A percentile compares a stretch with the other conserved stretches of the same genome.
These are phyloP conservation scores for Podosphaera aphanis DNA, from an alignment of 2,329 filamentous ascomycete genomes.

Conservation along the genomic window DNA sequence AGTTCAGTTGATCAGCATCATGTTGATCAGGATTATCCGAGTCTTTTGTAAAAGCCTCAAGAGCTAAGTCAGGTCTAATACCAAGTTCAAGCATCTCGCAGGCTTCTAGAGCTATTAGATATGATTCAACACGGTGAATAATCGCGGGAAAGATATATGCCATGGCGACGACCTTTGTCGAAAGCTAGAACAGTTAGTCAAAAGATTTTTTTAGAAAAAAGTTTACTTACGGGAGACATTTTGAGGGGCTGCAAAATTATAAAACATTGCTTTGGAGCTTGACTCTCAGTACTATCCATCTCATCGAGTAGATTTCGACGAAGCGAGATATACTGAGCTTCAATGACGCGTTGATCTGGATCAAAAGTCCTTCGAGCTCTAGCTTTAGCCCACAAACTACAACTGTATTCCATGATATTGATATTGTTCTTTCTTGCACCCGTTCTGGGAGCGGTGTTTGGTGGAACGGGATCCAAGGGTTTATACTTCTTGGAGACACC, in stretches of 20 bases:
- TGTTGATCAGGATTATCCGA: constrained; percentile 65
- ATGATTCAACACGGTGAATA: constrained; percentile 61
- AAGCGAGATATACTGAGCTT: constrained; percentile 48
- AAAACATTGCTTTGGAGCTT: constrained; percentile 28
- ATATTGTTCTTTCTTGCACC: constrained; percentile 21
- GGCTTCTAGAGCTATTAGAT: constrained; percentile 57
- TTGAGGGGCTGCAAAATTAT: constrained; percentile 55
- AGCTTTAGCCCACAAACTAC: constrained; percentile 47
- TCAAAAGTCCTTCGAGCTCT: constrained; percentile 29
- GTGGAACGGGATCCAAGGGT: constrained; percentile 41
- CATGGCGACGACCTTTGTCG: constrained; percentile 45
- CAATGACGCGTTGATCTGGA: constrained; percentile 56
- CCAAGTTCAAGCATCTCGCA: constrained; percentile 39
- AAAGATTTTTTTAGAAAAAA: not conserved
- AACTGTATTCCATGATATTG: constrained; percentile 64
- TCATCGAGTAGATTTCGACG: constrained; percentile 70
- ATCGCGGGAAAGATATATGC: constrained; percentile 60
- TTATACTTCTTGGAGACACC: constrained; percentile 32
- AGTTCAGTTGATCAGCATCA: constrained; percentile 40
- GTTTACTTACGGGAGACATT: constrained; percentile 49
- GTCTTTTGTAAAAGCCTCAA: constrained; percentile 85
- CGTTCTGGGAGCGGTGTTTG: constrained; percentile 25
- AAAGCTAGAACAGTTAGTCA: constrained; percentile 26
- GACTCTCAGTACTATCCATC: constrained; percentile 25
- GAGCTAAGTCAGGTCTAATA: constrained; percentile 43